Conservation (phyloP, 2,329 filamentous ascomycete genomes). For the Neonectria faginata region DNA sequence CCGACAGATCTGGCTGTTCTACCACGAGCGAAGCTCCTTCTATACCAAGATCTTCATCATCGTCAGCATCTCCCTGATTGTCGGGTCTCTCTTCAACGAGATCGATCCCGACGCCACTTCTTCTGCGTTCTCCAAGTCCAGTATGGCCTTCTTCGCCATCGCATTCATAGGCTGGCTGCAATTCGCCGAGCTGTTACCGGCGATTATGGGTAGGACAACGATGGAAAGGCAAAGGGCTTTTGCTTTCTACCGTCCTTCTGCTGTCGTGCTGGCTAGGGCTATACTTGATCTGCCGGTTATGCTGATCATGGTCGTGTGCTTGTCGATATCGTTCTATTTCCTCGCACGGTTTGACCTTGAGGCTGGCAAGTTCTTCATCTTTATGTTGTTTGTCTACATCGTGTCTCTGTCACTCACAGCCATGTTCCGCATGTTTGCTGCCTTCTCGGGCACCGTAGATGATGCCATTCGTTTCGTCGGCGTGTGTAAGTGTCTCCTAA, state of each 20-base stretch:
- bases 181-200: conserved; percentile 19
- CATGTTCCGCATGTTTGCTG: conserved; percentile 62
- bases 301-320: conserved; percentile 13
- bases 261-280: conserved; percentile 20
- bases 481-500: conserved; percentile 42
- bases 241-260: conserved; percentile 28
- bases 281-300: conserved; percentile 21
- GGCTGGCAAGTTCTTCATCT: conserved; percentile 28
- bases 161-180: conserved; percentile 21
- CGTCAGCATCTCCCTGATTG: conserved; percentile 17
- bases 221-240: conserved; percentile 17
- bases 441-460: conserved; percentile 67
- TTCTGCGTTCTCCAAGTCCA: conserved; percentile 22
- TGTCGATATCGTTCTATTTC: conserved; percentile 25
- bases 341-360: conserved; percentile 24
- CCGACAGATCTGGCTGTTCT: conserved; percentile 76
- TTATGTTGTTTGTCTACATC: conserved; percentile 20
- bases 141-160: conserved; percentile 22
- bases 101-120: conserved; percentile 20
- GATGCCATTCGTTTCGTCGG: conserved; percentile 70
- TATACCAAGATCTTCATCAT: conserved; percentile 23
- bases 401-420: conserved; percentile 22
- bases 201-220: conserved; percentile 8
- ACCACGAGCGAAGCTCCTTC: conserved; percentile 21
- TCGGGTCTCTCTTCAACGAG: conserved; percentile 14